Evolutionary conservation across 495 filamentous ascomycete genomes (phyloP).

Genomic region (Cryomyces minteri): DNA sequence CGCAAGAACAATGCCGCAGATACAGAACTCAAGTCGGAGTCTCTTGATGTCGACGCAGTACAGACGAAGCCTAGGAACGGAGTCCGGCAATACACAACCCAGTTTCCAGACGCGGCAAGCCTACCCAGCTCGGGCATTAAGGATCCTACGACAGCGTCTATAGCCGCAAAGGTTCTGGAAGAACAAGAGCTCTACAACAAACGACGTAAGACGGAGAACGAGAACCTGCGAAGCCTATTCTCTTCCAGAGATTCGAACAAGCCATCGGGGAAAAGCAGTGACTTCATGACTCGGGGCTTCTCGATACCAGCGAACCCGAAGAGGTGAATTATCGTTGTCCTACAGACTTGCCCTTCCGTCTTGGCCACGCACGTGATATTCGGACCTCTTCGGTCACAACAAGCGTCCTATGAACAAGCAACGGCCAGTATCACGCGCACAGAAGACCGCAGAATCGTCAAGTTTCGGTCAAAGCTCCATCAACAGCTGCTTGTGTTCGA

Average conservation of each 20-base stretch:
- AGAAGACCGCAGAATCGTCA: too few species aligned
- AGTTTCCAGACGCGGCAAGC: neutral
- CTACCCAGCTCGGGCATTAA: conserved; percentile 40
- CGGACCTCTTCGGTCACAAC: too few species aligned
- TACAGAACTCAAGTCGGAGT: conserved; percentile 6
- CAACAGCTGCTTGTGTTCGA: too few species aligned
- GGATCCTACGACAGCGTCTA: conserved; percentile 62
- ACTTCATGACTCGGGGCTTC: conserved; percentile 66
- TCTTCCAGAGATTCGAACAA: conserved; percentile 30
- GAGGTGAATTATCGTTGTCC: too few species aligned
- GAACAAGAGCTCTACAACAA: conserved; percentile 72
- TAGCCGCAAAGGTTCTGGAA: conserved; percentile 69
- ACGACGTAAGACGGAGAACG: conserved; percentile 50
- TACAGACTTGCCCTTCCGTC: too few species aligned
- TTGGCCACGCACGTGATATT: too few species aligned
- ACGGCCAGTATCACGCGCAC: too few species aligned
- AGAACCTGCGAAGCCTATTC: conserved; percentile 54
- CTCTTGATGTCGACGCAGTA: neutral
- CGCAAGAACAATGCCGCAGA: conserved; percentile 38
- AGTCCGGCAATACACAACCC: conserved; percentile 2
- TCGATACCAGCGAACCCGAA: too few species aligned
- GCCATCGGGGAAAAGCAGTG: conserved; percentile 29
- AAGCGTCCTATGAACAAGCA: too few species aligned
- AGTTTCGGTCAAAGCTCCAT: too few species aligned
- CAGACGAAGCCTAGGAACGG: neutral